phyloP scores from a whole-genome alignment of 73 alveolate species.

The Paramecium pentaurelia region DNA sequence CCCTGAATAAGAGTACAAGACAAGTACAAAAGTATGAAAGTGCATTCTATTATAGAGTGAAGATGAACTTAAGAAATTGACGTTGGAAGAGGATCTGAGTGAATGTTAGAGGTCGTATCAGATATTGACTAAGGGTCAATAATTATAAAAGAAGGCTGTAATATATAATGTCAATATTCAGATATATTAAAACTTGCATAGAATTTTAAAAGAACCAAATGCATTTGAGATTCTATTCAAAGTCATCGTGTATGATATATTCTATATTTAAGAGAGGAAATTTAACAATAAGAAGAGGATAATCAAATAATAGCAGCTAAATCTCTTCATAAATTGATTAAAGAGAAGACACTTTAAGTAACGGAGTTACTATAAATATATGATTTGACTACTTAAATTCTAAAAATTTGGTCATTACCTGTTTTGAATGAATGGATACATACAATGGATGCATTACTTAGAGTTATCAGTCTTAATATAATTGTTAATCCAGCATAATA shows the following conservation, averaged over 20 bases:
- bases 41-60: slow-evolving; percentile 23
- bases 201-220: neutral
- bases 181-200: neutral
- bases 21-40: neutral
- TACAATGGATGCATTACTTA: neutral
- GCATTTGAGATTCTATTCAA: neutral
- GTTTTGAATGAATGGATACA: slow-evolving; percentile 49
- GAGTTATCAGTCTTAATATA: neutral
- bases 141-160: slow-evolving; percentile 53
- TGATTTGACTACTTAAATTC: slow-evolving; percentile 6
- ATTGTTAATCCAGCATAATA: neutral
- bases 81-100: slow-evolving; percentile 55
- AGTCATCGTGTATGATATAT: neutral
- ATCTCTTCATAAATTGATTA: neutral
- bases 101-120: slow-evolving; percentile 54
- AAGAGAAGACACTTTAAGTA: neutral
- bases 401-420: slow-evolving; percentile 59
- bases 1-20: slow-evolving; percentile 31
- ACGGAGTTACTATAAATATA: neutral
- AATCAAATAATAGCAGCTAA: slow-evolving; percentile 27
- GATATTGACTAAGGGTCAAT: slow-evolving; percentile 52
- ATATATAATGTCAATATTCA: neutral
- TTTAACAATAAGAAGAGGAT: slow-evolving; percentile 4
- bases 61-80: slow-evolving; percentile 51
- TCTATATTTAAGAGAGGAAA: neutral